Base-by-base conservation (phyloP, 768 basidiomycete genomes). In the Kwoniella newhampshirensis region DNA sequence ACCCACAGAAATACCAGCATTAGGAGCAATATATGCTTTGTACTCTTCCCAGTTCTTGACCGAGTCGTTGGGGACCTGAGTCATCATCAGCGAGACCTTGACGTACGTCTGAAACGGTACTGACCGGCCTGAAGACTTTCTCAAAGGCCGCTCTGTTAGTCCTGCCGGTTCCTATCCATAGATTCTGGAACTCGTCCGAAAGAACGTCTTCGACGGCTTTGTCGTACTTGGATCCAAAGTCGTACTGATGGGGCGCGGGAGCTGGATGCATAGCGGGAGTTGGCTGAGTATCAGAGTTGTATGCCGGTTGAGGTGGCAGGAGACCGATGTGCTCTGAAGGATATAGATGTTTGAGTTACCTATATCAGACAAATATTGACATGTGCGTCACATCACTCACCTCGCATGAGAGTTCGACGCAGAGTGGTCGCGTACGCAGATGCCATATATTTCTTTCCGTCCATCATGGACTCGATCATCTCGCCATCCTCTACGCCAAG, bases 71-170 rank as follows among this genome's bases (percentile, higher is more conserved):
- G 91, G 91, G 13, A 72, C 59, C 59, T 60, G n/a, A 6, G n/a
- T 13, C 36, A 27, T 51, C 42, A 37, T 43, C 41, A 21, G 43
- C 21, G 37, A 59, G 44, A 13, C 7, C n/a, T 12, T 3, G 12
- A 18, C 21, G 25, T 48, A 25, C 4, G 32, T 21, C 20, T 28
- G 5, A n/a, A 27, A 48, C 2, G 13, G 32, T n/a, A 62, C 55
- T 49, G 15, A 90, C 84, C n/a, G 88, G 86, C 37, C 85, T 81
- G 81, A 94, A 96, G 27, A 92, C 67, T 77, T 90, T 88, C 4
- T 87, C 86, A 66, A 91, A 94, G 53, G 92, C 81, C 71, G 88
- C 87, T 52, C 89, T 81, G 73, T 97, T 97, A 78, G 77, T 82
- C 57, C 81, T 80, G 17, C 91, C 92, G 0, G 88, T 91, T 32